Percentiles rank a stretch among this genome's conserved stretches.
phyloP scores from a whole-genome alignment of 192 early-diverging fungal genomes.

The Coemansia sp. region DNA sequence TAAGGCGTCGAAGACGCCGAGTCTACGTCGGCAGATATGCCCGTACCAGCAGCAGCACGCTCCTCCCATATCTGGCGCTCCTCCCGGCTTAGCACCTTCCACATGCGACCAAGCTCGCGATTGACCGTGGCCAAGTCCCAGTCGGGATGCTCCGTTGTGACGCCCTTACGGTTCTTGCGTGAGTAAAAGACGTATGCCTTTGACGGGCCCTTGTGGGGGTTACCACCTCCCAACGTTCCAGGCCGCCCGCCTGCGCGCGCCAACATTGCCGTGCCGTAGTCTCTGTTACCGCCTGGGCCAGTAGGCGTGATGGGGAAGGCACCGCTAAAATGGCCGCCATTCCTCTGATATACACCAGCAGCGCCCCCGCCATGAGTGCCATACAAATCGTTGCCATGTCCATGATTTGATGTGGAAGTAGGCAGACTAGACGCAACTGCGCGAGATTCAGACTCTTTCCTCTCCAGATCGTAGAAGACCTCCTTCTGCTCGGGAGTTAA shows the following conservation, averaged over 20 bases:
- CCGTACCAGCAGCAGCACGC: slow-evolving; percentile 25
- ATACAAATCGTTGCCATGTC: not conserved
- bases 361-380: slow-evolving; percentile 2
- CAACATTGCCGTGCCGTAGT: slow-evolving; percentile 4
- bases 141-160: slow-evolving; percentile 38
- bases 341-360: slow-evolving; percentile 20
- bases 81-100: slow-evolving; percentile 37
- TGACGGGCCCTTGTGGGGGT: slow-evolving; percentile 53
- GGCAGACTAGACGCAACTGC: slow-evolving; percentile 4
- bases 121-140: slow-evolving; percentile 53
- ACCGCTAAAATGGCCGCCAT: slow-evolving; percentile 27
- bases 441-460: slow-evolving; percentile 41
- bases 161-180: slow-evolving; percentile 37
- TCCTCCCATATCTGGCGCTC: slow-evolving; percentile 45
- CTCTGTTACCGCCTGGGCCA: not conserved
- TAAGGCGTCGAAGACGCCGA: slow-evolving; percentile 21
- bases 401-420: not conserved
- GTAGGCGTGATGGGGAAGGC: slow-evolving; percentile 5
- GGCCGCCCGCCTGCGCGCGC: slow-evolving; percentile 13
- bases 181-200: slow-evolving; percentile 51
- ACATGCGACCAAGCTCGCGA: slow-evolving; percentile 52
- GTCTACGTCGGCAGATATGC: slow-evolving; percentile 10
- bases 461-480: slow-evolving; percentile 39
- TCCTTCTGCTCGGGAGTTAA: slow-evolving; percentile 32
- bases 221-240: slow-evolving; percentile 14